Percentiles rank a stretch among this genome's conserved stretches.
These are phyloP conservation scores for Pinus taeda DNA, from an alignment of 75 land plant species.

Conservation along the genomic window DNA sequence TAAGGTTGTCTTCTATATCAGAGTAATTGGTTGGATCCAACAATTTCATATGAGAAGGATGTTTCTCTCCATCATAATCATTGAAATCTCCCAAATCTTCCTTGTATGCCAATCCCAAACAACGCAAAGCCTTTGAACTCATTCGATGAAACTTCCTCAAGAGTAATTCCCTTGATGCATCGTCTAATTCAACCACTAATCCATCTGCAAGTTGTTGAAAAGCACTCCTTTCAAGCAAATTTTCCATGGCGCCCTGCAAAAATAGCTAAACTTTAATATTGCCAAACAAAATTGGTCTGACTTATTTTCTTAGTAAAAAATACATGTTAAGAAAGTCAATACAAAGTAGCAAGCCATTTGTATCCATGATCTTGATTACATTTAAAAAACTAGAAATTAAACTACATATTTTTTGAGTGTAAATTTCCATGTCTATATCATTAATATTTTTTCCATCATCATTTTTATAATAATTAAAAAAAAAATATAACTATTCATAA, in stretches of 20 bases:
- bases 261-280: not conserved
- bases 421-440: not conserved
- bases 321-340: no score
- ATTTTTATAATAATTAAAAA: not conserved
- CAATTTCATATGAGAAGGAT: conserved; percentile 70
- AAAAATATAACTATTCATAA: not conserved
- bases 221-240: conserved; percentile 68
- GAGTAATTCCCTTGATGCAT: conserved; percentile 42
- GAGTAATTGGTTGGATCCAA: conserved; percentile 72
- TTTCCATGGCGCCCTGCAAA: conserved; percentile 89
- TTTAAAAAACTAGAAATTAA: not conserved
- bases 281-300: conserved; percentile 32
- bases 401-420: not conserved
- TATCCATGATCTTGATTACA: not conserved
- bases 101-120: conserved; percentile 86
- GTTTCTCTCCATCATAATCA: conserved; percentile 55
- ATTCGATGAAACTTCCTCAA: conserved; percentile 47
- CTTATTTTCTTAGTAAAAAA: no score
- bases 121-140: conserved; percentile 87
- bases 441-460: not conserved
- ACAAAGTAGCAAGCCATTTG: not conserved
- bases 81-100: conserved; percentile 73
- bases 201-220: conserved; percentile 69
- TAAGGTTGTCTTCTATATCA: conserved; percentile 64
- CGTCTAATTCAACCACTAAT: conserved; percentile 55